A percentile compares a stretch with the other conserved stretches of the same genome.
These are phyloP conservation scores for Coemansia sp. DNA, from an alignment of 192 early-diverging fungal genomes.

Conservation along the genomic window DNA sequence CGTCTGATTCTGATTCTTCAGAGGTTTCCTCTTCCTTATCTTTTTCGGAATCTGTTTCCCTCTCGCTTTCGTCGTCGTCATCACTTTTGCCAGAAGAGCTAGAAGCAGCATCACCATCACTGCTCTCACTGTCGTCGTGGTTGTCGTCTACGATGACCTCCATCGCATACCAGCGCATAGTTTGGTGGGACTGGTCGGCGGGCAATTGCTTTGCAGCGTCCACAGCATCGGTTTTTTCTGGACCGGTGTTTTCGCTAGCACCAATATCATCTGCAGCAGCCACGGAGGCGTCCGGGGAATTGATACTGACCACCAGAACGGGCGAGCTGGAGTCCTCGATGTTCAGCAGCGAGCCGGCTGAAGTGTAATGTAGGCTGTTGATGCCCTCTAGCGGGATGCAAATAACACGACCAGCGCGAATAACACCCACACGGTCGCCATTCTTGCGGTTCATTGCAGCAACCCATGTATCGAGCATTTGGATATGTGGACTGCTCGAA, in stretches of 20 bases:
- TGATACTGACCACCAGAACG: conserved; percentile 68
- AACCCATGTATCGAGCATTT: background rate
- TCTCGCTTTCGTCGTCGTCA: background rate
- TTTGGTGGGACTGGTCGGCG: background rate
- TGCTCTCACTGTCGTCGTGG: background rate
- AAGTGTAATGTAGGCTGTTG: conserved; percentile 69
- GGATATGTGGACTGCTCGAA: background rate
- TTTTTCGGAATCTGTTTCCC: background rate
- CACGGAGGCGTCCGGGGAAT: conserved; percentile 18
- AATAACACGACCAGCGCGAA: conserved; percentile 14
- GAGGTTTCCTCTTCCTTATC: background rate
- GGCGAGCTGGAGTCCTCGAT: conserved; percentile 73
- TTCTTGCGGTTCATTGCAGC: conserved; percentile 3
- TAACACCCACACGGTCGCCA: too few relatives aligned
- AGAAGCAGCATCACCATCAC: too few relatives aligned
- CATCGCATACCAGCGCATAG: conserved; percentile 29
- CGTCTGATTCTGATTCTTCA: background rate
- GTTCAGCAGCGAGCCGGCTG: conserved; percentile 71
- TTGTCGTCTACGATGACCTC: conserved; percentile 14
- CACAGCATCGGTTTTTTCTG: background rate
- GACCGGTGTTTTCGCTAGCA: too few relatives aligned
- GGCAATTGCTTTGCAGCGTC: background rate
- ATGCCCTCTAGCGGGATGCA: conserved; percentile 56
- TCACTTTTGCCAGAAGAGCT: too few relatives aligned
- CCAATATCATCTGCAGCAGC: too few relatives aligned